Evolutionary conservation across 129 eudicot species (phyloP), one percentile per base, ranked within the genome.

Genomic region (Artemisia tridentata): DNA sequence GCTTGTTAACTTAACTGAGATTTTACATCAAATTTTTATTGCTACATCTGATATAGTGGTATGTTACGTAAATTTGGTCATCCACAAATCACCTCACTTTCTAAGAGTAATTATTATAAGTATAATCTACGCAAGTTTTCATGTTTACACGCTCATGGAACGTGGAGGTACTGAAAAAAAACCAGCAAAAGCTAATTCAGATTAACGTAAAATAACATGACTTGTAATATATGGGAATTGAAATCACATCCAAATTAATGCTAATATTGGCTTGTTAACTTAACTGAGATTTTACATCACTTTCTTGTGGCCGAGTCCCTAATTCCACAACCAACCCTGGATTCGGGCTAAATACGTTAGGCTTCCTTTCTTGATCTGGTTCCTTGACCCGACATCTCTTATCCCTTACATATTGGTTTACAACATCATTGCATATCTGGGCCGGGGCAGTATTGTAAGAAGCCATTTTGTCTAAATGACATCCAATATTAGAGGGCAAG

Each of bases 401-500:
- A 47, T 78, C 79, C 20, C 66, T 63, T 47, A 75, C 46, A 68
- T 71, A 71, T 46, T 41, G 31, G 47, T 19, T 19, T 73, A 21
- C 62, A 7, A 48, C 53, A 20, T 74, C 67, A 49, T 67, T 38
- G 62, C 31, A 45, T 11, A 76, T 27, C 4, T 2, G 29, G 29
- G 9, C 15, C 27, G 9, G 41, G 46, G 56, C 25, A 55, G 64
- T 20, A n/a, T 23, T 38, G 15, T 54, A 75, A 21, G 80, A 69
- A 63, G 23, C 25, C 45, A 41, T 51, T 63, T 77, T 79, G 0
- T 82, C 51, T 16, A 76, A 50, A 20, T 76, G 67, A 70, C 81
- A 80, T 79, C 85, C 86, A 13, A 73, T 71, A 20, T 63, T 83
- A 53, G 76, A 75, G 15, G 95, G 95, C 75, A 90, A 66, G 61